Percentiles rank a stretch among this genome's conserved stretches.
Evolutionary conservation across 2,329 filamentous ascomycete species (phyloP).

Genomic region (Chaetoscypha palmicola): DNA sequence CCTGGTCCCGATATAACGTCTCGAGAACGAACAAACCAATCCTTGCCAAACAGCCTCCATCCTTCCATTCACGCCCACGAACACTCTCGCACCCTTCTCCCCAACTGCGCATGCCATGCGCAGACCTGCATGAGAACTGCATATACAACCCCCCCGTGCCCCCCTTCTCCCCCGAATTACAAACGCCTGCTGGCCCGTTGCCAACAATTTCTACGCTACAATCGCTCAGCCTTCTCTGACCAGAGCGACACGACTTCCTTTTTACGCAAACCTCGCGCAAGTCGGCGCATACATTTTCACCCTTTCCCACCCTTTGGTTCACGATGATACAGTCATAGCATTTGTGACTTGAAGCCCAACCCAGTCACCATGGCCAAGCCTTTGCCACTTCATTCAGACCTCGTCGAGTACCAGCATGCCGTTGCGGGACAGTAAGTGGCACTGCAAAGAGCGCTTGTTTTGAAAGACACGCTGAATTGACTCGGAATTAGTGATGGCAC

Average conservation of each 20-base stretch:
- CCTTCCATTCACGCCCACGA: not conserved
- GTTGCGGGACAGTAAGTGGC: constrained; percentile 76
- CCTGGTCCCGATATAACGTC: too few relatives aligned
- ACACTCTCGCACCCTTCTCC: not conserved
- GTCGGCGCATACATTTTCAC: constrained; percentile 13
- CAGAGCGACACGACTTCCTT: constrained; percentile 5
- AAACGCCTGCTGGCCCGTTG: too few relatives aligned
- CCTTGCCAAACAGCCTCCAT: not conserved
- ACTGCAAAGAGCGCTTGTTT: not conserved
- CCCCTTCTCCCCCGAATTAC: not conserved
- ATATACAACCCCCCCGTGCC: not conserved
- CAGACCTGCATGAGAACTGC: not conserved
- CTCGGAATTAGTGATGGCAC: constrained; percentile 67
- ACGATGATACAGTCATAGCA: constrained; percentile 30
- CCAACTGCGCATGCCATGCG: not conserved
- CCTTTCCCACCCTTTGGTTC: constrained; percentile 8
- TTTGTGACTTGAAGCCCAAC: constrained; percentile 21
- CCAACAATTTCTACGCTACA: not conserved
- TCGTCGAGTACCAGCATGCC: constrained; percentile 65
- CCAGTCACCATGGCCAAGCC: constrained; percentile 33
- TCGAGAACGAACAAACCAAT: too few relatives aligned
- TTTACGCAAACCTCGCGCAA: constrained; percentile 11
- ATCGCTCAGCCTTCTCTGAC: constrained; percentile 4
- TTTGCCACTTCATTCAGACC: constrained; percentile 41
- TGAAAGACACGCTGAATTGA: constrained; percentile 10